Base-by-base conservation (phyloP, 1,284 basidiomycete genomes). In the Caloboletus inedulis region DNA sequence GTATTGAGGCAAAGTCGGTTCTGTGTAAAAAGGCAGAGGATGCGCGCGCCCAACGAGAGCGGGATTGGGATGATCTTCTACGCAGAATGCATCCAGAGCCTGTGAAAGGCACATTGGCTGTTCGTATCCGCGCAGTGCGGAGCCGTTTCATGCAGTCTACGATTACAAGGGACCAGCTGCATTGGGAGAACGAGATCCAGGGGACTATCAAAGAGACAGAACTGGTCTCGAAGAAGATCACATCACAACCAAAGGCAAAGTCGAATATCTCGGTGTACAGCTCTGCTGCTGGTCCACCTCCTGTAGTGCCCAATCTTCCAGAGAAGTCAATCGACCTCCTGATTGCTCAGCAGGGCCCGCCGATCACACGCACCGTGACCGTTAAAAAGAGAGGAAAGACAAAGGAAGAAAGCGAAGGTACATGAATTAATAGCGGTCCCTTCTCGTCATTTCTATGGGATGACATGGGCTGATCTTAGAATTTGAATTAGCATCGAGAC, bases 51-150 rank as follows among this genome's bases (percentile, higher is more conserved):
- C 74, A 80, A 53, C 75, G 84, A 57, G 82, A 87, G 64, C 70
- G 69, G 23, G 81, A 82, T 51, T 92, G 88, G 87, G 76, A 79
- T 6, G 69, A 66, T 7, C 68, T 91, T 49, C 65, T 91, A 7
- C 58, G 62, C 37, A 74, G 70, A 10, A 68, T 85, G 39, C 78
- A 85, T 67, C 77, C 83, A 9, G 76, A 70, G 6, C 71, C 78
- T 8, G 58, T 85, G 37, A 71, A 76, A 31, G 74, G 75, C 14
- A 69, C 77, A 16, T 71, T 75, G n/a, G 72, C 71, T 3, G 62
- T 77, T 45, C 78, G 83, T 23, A 66, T 88, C 8, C 75, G 77
- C 19, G 72, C 77, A 14, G 70, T 89, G 21, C 77, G 76, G 31
- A 70, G 63, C 14, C 76, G 77, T 37, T 89, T 81, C 62, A 53